phyloP scores from a whole-genome alignment of 306 rosid species.

The Neltuma alba region DNA sequence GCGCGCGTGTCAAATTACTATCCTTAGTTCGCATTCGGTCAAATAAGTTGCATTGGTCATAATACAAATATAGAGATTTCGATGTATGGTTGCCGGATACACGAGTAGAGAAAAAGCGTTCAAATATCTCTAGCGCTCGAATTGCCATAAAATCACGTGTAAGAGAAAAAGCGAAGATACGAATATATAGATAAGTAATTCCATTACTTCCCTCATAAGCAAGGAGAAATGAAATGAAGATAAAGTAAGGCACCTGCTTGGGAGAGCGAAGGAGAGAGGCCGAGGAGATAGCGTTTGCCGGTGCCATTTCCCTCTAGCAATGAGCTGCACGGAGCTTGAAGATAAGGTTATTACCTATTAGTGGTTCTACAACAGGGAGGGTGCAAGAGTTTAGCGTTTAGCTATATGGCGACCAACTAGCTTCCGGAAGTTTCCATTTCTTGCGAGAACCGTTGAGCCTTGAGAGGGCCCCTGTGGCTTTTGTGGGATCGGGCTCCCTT shows the following conservation, averaged over 20 bases:
- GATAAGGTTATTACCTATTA: conserved; percentile 54
- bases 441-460: too few species aligned
- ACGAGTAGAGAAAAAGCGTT: too few species aligned
- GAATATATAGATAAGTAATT: not conserved
- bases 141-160: too few species aligned
- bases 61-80: too few species aligned
- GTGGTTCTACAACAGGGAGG: not conserved
- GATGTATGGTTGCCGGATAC: too few species aligned
- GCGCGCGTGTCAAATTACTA: too few species aligned
- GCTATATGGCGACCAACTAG: conserved; percentile 7
- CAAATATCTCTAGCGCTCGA: too few species aligned
- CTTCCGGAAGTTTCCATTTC: conserved; percentile 67
- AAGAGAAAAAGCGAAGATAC: too few species aligned
- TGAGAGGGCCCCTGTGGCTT: not conserved
- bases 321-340: not conserved
- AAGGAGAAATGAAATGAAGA: not conserved
- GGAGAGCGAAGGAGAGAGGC: conserved; percentile 19
- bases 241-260: not conserved
- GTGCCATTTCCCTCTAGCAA: conserved; percentile 40
- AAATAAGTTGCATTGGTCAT: too few species aligned
- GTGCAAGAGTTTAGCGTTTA: conserved; percentile 34
- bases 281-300: conserved; percentile 27
- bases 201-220: not conserved
- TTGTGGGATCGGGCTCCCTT: not conserved
- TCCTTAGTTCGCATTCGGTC: too few species aligned